phyloP scores from a whole-genome alignment of 371 early-diverging fungal species.

The Mortierella sp. region DNA sequence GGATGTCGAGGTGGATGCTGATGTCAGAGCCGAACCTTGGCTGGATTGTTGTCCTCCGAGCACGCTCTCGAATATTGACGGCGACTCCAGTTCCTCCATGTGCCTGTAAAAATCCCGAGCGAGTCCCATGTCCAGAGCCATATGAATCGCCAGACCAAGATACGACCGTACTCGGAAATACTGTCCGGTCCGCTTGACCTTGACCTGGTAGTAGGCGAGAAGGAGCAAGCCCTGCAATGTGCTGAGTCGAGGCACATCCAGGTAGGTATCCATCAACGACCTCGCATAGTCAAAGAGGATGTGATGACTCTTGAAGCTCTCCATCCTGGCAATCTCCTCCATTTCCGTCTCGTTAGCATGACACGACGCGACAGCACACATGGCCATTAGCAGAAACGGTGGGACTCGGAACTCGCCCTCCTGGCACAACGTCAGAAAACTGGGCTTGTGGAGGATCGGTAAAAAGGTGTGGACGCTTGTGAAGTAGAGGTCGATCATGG shows the following conservation, averaged over 20 bases:
- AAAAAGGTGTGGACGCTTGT: slow-evolving; percentile 44
- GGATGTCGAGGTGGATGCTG: not conserved
- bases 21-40: not conserved
- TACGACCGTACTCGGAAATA: slow-evolving; percentile 32
- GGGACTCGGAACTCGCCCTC: slow-evolving; percentile 34
- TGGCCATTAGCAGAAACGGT: slow-evolving; percentile 45
- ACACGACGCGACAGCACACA: slow-evolving; percentile 40
- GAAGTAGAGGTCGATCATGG: slow-evolving; percentile 40
- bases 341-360: slow-evolving; percentile 25
- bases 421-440: slow-evolving; percentile 33
- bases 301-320: slow-evolving; percentile 13
- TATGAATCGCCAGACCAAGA: slow-evolving; percentile 34
- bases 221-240: slow-evolving; percentile 72
- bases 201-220: slow-evolving; percentile 64
- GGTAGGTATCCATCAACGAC: slow-evolving; percentile 65
- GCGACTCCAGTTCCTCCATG: slow-evolving; percentile 10
- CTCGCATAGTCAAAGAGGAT: slow-evolving; percentile 44
- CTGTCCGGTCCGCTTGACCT: slow-evolving; percentile 57
- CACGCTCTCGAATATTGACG: slow-evolving; percentile 5
- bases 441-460: slow-evolving; percentile 40
- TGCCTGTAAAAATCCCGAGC: slow-evolving; percentile 15
- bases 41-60: not conserved
- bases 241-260: slow-evolving; percentile 67
- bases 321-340: slow-evolving; percentile 9
- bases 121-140: slow-evolving; percentile 48